Evolutionary conservation across 2,329 filamentous ascomycete species (phyloP).

Genomic region (Aciculosporium take): DNA sequence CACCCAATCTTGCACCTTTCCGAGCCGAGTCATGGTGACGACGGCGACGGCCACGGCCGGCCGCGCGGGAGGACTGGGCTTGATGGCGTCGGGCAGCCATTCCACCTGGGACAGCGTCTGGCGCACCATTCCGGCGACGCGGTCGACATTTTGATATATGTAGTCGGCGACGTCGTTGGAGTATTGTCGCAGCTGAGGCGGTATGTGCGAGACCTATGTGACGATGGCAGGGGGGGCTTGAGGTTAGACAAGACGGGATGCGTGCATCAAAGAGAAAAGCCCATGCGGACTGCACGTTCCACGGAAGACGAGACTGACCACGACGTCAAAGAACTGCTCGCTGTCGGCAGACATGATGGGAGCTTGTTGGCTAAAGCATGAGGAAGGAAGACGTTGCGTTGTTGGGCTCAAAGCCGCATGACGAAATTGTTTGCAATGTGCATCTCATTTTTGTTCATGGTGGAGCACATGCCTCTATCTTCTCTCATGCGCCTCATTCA

Average conservation of each 20-base stretch:
- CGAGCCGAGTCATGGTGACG: constrained; percentile 23
- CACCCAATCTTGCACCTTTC: constrained; percentile 57
- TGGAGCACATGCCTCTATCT: background rate
- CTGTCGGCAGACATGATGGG: constrained; percentile 62
- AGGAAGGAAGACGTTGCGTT: background rate
- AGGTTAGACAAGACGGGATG: background rate
- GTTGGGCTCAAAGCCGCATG: constrained; percentile 3
- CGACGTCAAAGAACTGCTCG: constrained; percentile 56
- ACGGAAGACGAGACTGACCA: constrained; percentile 37
- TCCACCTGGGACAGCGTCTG: constrained; percentile 50
- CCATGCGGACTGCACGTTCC: no score
- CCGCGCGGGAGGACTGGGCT: constrained; percentile 36
- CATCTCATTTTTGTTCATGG: constrained; percentile 3
- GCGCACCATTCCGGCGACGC: constrained; percentile 55
- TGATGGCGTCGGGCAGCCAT: constrained; percentile 61
- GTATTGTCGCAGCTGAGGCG: constrained; percentile 54
- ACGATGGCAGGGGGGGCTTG: background rate
- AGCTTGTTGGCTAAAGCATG: constrained; percentile 7
- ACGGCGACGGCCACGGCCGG: constrained; percentile 20
- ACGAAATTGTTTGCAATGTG: constrained; percentile 2
- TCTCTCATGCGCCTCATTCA: background rate
- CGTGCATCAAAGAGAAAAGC: background rate
- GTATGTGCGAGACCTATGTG: constrained; percentile 36
- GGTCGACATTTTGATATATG: constrained; percentile 69
- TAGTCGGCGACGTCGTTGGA: constrained; percentile 61